Evolutionary conservation across 148 eudicot species (phyloP).

Genomic region (Heliosperma pusillum): DNA sequence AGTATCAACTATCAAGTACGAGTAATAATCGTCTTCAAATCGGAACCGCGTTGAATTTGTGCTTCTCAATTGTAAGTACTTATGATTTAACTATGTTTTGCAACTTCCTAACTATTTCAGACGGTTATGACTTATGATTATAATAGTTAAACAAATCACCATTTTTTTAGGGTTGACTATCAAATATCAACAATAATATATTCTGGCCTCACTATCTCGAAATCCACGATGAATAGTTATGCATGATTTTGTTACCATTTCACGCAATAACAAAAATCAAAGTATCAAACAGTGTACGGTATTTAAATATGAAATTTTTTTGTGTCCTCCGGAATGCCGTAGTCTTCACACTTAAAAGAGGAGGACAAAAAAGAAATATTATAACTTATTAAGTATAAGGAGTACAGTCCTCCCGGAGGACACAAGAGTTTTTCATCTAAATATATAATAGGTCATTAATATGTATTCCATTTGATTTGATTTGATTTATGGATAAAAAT

Average conservation of each 20-base stretch:
- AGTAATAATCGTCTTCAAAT: neutral
- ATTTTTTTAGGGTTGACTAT: neutral
- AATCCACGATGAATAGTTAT: neutral
- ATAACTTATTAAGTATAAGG: too few relatives aligned
- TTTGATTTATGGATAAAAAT: too few relatives aligned
- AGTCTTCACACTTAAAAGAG: too few relatives aligned
- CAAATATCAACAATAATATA: neutral
- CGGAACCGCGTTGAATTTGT: constrained; percentile 19
- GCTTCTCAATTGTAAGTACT: neutral
- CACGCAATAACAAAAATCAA: neutral
- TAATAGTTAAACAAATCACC: neutral
- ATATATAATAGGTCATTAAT: too few relatives aligned
- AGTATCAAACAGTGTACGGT: neutral
- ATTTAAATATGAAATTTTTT: constrained; percentile 18
- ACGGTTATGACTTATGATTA: neutral
- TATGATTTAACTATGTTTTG: neutral
- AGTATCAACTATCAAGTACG: too few relatives aligned
- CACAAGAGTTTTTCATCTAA: too few relatives aligned
- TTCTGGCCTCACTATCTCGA: neutral
- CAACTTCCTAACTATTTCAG: too few relatives aligned
- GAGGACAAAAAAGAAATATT: too few relatives aligned
- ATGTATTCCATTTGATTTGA: too few relatives aligned
- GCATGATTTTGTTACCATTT: neutral
- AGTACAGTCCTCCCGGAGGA: too few relatives aligned
- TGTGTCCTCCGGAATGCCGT: too few relatives aligned